Evolutionary conservation across 306 rosid species (phyloP), one percentile per base, ranked within the genome.

Genomic region (Abrus pulchellus): DNA sequence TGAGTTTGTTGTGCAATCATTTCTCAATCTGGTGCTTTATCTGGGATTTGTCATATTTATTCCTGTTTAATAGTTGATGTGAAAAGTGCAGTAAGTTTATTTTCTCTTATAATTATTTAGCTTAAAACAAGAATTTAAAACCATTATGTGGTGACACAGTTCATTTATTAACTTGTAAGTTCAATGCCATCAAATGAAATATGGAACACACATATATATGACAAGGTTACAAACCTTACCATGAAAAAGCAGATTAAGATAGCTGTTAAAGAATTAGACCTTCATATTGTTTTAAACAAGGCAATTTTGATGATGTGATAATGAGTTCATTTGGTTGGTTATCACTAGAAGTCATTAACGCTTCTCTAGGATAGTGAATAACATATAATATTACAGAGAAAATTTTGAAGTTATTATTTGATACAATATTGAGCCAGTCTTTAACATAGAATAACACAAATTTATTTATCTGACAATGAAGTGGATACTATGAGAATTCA

Each of bases 221-320:
- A 60, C 55, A 20, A 47, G n/a, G 34, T 45, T 57, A 11, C 43
- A 36, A 41, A 69, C 50, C 30, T 57, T 45, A 34, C 5, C 36
- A 33, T 75, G 60, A 48, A 61, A 57, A 74, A 75, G 44, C 49
- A 8, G 10, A 75, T 63, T 50, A 50, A 50, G 56, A 50, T 50
- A n/a, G 40, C 7, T 65, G 29, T 40, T 65, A 14, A 41, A 63
- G 30, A 13, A 63, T 36, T 63, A 64, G 33, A 65, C 38, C n/a
- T 40, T 45, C 73, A 68, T 45, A 68, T 68, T 44, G 14, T 12
- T 45, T 66, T 43, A 20, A 5, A 29, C 27, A 9, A n/a, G 53
- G 53, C 3, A 43, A 66, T 43, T 20, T 66, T 28, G 56, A 41
- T 27, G 27, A 10, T 68, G 11, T 10, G 56, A 45, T 29, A 10